A percentile compares a stretch with the other conserved stretches of the same genome.
Evolutionary conservation across 768 basidiomycete species (phyloP).

Genomic region (Tylopilus felleus): DNA sequence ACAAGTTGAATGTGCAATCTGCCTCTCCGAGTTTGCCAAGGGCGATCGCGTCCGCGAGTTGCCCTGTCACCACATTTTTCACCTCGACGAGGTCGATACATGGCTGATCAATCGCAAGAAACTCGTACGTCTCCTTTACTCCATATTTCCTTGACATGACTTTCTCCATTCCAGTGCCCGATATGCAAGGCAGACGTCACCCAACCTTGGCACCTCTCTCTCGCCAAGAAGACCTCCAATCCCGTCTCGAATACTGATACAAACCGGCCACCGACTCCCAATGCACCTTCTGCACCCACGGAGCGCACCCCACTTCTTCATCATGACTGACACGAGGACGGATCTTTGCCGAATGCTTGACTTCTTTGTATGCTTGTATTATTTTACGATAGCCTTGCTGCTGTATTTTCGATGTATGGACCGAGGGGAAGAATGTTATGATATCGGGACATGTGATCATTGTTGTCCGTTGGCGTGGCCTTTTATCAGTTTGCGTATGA

Average conservation of each 20-base stretch:
- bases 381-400: constrained; percentile 23
- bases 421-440: neutral
- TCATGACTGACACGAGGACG: constrained; percentile 14
- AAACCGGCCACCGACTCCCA: constrained; percentile 5
- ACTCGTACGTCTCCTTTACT: constrained; percentile 54
- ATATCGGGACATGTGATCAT: constrained; percentile 8
- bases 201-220: constrained; percentile 41
- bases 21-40: constrained; percentile 78
- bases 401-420: constrained; percentile 1
- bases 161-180: constrained; percentile 59
- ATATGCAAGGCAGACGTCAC: constrained; percentile 93
- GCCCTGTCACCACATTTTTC: constrained; percentile 95
- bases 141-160: constrained; percentile 3
- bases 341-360: constrained; percentile 14
- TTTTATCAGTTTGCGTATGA: constrained; percentile 23
- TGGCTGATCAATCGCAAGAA: constrained; percentile 95
- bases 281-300: constrained; percentile 19
- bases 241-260: constrained; percentile 1
- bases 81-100: constrained; percentile 84
- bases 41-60: constrained; percentile 90
- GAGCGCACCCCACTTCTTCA: constrained; percentile 36
- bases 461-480: constrained; percentile 3
- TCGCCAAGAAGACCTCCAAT: constrained; percentile 9
- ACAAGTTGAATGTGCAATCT: constrained; percentile 90
- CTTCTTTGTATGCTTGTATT: constrained; percentile 13